phyloP scores from a whole-genome alignment of 768 basidiomycete species.

The Ramaria rubella region DNA sequence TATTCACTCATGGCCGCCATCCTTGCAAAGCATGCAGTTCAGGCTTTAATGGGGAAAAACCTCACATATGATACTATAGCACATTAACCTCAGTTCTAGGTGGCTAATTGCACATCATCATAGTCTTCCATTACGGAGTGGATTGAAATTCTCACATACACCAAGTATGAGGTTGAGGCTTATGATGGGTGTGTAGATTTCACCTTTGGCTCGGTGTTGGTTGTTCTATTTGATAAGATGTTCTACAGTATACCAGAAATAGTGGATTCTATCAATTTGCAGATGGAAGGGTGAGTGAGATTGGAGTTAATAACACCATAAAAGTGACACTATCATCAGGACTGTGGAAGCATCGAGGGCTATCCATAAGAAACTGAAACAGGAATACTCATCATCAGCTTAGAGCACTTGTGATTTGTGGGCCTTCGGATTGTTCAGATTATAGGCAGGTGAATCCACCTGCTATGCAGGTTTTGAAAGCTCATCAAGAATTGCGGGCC shows the following conservation, averaged over 20 bases:
- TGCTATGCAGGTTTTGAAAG: conserved; percentile 64
- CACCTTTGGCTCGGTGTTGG: not conserved
- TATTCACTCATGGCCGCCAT: conserved; percentile 26
- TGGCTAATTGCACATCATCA: conserved; percentile 14
- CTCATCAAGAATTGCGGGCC: conserved; percentile 88
- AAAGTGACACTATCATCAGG: conserved; percentile 29
- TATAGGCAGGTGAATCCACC: not conserved
- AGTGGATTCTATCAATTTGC: conserved; percentile 86
- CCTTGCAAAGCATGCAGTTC: conserved; percentile 48
- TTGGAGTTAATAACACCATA: conserved; percentile 25
- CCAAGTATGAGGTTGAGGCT: conserved; percentile 66
- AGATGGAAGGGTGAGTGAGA: conserved; percentile 49
- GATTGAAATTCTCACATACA: conserved; percentile 86
- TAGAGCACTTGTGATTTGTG: conserved; percentile 79
- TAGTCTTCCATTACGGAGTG: conserved; percentile 93
- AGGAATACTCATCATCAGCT: conserved; percentile 89
- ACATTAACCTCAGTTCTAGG: not conserved
- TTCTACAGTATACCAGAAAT: conserved; percentile 76
- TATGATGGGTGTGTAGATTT: conserved; percentile 64
- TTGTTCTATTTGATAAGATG: not conserved
- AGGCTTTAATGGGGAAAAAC: conserved; percentile 68
- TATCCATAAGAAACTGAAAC: conserved; percentile 95
- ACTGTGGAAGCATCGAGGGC: conserved; percentile 83
- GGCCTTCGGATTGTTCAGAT: not conserved
- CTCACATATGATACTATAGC: conserved; percentile 42